Evolutionary conservation across 306 rosid species (phyloP).

Genomic region (Sophora flavescens): DNA sequence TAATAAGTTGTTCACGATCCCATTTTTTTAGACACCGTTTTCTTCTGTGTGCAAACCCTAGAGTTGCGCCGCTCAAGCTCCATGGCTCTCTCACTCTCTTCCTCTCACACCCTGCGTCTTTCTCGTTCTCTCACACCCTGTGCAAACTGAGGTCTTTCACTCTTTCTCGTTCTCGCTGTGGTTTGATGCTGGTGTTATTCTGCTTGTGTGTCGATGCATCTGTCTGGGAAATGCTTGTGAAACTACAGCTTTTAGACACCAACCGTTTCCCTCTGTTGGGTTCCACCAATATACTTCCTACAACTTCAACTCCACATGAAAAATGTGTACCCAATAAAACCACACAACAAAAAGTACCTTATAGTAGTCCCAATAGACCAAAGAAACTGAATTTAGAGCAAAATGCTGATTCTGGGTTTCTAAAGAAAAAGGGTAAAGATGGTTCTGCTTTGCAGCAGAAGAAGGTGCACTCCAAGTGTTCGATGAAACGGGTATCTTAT

Average conservation of each 20-base stretch:
- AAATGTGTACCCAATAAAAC: constrained; percentile 42
- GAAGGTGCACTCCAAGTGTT: constrained; percentile 69
- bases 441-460: constrained; percentile 12
- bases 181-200: too few relatives aligned
- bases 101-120: too few relatives aligned
- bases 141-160: too few relatives aligned
- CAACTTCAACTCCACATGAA: constrained; percentile 48
- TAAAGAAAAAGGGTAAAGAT: neutral
- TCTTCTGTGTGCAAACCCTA: too few relatives aligned
- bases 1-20: too few relatives aligned
- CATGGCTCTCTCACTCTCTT: too few relatives aligned
- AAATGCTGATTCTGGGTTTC: constrained; percentile 29
- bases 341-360: constrained; percentile 38
- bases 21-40: too few relatives aligned
- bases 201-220: neutral
- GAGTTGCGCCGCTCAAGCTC: too few relatives aligned
- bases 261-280: constrained; percentile 23
- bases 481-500: constrained; percentile 63
- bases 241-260: constrained; percentile 56
- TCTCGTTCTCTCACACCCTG: too few relatives aligned
- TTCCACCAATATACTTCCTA: constrained; percentile 39
- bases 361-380: constrained; percentile 38
- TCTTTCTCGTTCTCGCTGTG: too few relatives aligned
- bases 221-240: constrained; percentile 54
- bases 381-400: constrained; percentile 45